A percentile compares a stretch with the other conserved stretches of the same genome.
phyloP scores from a whole-genome alignment of 306 rosid genomes.

The Cyclanthera cordifolia region DNA sequence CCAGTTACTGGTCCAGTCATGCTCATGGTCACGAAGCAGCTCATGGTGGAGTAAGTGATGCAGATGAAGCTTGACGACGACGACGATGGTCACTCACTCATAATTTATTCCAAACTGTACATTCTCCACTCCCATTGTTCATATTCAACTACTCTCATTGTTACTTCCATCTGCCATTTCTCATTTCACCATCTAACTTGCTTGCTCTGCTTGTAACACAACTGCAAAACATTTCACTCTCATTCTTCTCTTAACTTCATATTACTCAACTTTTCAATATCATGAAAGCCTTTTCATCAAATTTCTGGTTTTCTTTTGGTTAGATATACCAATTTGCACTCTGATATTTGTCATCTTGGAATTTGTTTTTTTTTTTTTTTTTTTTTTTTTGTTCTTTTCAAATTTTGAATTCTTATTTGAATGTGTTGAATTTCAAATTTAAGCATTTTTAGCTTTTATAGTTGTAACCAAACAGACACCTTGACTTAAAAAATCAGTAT shows the following conservation, averaged over 20 bases:
- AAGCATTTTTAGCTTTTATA: too few species aligned
- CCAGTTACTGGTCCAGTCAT: conserved; percentile 54
- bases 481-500: too few species aligned
- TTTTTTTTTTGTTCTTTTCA: neutral
- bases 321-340: neutral
- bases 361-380: neutral
- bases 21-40: conserved; percentile 24
- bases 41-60: conserved; percentile 72
- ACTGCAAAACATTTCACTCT: conserved; percentile 23
- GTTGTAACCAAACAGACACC: too few species aligned
- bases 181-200: conserved; percentile 20
- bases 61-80: conserved; percentile 48
- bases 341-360: neutral
- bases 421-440: too few species aligned
- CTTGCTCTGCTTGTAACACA: conserved; percentile 19
- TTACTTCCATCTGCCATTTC: conserved; percentile 16
- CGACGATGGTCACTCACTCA: conserved; percentile 14
- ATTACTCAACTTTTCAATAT: neutral
- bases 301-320: neutral
- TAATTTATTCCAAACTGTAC: conserved; percentile 35
- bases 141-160: conserved; percentile 24
- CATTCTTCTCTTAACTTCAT: conserved; percentile 13
- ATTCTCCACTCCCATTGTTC: conserved; percentile 31
- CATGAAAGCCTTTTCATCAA: neutral
- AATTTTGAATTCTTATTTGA: neutral